Evolutionary conservation across 2,329 filamentous ascomycete species (phyloP).

Genomic region (Fusarium brachygibbosum): DNA sequence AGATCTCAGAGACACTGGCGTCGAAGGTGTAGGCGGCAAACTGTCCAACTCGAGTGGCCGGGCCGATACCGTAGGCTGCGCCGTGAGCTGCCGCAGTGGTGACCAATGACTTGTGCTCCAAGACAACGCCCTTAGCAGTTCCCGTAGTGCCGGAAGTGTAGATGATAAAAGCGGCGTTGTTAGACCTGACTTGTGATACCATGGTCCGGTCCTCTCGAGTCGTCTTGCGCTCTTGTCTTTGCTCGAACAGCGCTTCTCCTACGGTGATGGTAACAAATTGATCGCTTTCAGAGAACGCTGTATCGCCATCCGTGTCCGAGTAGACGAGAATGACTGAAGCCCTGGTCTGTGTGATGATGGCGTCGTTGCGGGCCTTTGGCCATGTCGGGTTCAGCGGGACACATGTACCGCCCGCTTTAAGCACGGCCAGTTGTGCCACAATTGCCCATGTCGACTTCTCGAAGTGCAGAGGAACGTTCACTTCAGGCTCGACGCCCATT

Average conservation of each 20-base stretch:
- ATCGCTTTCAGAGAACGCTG: constrained; percentile 11
- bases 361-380: constrained; percentile 10
- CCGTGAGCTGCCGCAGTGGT: constrained; percentile 11
- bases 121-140: constrained; percentile 9
- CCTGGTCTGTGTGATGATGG: constrained; percentile 4
- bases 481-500: constrained; percentile 9
- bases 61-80: constrained; percentile 5
- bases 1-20: constrained; percentile 8
- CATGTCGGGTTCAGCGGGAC: constrained; percentile 10
- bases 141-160: constrained; percentile 11
- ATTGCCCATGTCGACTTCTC: constrained; percentile 8
- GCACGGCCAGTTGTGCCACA: constrained; percentile 9
- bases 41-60: constrained; percentile 4
- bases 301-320: constrained; percentile 6
- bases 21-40: constrained; percentile 9
- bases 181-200: constrained; percentile 1
- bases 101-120: constrained; percentile 8
- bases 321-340: constrained; percentile 14
- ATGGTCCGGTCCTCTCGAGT: constrained; percentile 8
- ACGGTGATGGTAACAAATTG: constrained; percentile 8
- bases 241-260: constrained; percentile 7
- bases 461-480: constrained; percentile 10
- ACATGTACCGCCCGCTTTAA: constrained; percentile 12
- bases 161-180: constrained; percentile 10
- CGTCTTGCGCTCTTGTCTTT: constrained; percentile 10